Conservation (phyloP, 2,329 filamentous ascomycete genomes). For the Rosellinia necatrix region DNA sequence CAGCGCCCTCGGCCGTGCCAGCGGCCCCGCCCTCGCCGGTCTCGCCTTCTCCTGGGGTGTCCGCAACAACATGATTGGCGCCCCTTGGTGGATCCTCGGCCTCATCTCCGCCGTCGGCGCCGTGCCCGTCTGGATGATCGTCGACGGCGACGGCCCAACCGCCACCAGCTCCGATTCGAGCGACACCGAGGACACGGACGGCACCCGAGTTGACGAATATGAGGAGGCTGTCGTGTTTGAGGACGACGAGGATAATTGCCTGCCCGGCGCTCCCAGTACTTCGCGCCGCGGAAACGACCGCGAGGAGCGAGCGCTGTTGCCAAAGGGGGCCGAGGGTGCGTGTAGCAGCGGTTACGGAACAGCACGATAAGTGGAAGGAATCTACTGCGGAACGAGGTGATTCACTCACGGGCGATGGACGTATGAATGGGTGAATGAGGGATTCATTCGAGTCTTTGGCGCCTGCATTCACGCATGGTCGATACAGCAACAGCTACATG, state of each 20-base stretch:
- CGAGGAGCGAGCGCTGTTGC: constrained; percentile 12
- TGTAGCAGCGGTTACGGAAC: constrained; percentile 17
- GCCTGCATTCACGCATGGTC: constrained; percentile 7
- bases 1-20: constrained; percentile 77
- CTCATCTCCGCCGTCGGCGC: constrained; percentile 66
- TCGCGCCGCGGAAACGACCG: constrained; percentile 33
- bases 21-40: constrained; percentile 77
- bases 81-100: constrained; percentile 82
- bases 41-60: constrained; percentile 76
- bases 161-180: constrained; percentile 24
- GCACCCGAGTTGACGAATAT: constrained; percentile 43
- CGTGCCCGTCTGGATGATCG: constrained; percentile 74
- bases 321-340: not conserved
- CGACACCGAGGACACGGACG: constrained; percentile 35
- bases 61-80: constrained; percentile 73
- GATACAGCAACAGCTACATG: not conserved
- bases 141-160: constrained; percentile 73
- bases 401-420: constrained; percentile 6
- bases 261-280: not conserved
- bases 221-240: constrained; percentile 33
- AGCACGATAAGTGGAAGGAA: not conserved
- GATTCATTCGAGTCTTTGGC: not conserved
- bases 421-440: not conserved
- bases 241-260: constrained; percentile 20
- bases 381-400: constrained; percentile 4